These are phyloP conservation scores for Dothidotthia symphoricarpi DNA, from an alignment of 2,329 filamentous ascomycete species.

Conservation along the genomic window DNA sequence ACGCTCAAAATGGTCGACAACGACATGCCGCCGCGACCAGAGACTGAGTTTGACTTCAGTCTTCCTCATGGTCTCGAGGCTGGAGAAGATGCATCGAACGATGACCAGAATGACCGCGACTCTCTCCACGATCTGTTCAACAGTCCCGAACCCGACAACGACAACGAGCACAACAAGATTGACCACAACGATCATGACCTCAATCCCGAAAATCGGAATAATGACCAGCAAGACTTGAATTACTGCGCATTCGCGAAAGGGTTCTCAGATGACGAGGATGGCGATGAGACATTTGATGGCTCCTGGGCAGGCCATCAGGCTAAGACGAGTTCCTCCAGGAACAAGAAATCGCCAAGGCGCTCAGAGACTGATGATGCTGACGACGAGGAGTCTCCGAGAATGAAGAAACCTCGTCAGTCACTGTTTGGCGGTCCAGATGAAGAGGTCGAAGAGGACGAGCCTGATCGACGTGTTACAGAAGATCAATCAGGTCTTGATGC, in stretches of 20 bases:
- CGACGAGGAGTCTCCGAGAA: conserved; percentile 1
- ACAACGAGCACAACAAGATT: background rate
- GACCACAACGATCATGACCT: background rate
- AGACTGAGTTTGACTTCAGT: conserved; percentile 11
- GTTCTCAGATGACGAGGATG: conserved; percentile 18
- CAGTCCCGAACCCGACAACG: background rate
- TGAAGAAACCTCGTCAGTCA: conserved; percentile 16
- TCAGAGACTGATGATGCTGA: conserved; percentile 2
- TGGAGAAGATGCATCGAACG: background rate
- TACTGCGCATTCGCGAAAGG: conserved; percentile 6
- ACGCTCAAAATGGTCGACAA: background rate
- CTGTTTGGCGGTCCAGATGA: conserved; percentile 13
- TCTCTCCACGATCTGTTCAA: background rate
- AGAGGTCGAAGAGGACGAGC: background rate
- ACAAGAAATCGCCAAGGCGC: conserved; percentile 12
- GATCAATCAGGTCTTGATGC: background rate
- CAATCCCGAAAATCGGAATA: background rate
- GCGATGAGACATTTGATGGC: conserved; percentile 8
- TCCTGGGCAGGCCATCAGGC: conserved; percentile 4
- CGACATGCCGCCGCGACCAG: background rate
- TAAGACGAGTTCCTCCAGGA: background rate
- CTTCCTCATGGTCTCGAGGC: conserved; percentile 10
- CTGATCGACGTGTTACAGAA: too few species aligned
- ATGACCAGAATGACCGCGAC: background rate
- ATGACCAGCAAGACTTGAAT: background rate